These are phyloP conservation scores for Caryocar brasiliense DNA, from an alignment of 441 rosid species.

Conservation along the genomic window DNA sequence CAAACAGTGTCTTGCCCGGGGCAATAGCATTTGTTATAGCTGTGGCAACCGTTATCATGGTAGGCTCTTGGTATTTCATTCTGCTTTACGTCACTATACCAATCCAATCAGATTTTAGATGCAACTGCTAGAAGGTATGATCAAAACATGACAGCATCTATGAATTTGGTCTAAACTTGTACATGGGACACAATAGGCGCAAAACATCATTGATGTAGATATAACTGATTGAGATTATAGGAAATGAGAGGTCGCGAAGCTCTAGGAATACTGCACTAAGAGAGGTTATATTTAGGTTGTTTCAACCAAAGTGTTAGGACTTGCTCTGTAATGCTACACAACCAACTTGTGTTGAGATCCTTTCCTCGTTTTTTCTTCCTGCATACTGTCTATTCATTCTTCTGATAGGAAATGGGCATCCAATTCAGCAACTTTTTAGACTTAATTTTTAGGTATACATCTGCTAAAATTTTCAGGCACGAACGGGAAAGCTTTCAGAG, in stretches of 20 bases:
- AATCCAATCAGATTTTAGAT: background rate
- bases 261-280: too few species aligned
- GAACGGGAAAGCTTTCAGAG: slow-evolving; percentile 60
- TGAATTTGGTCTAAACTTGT: background rate
- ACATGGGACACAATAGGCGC: background rate
- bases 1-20: slow-evolving; percentile 61
- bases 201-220: too few species aligned
- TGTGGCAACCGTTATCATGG: slow-evolving; percentile 60
- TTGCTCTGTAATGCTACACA: too few species aligned
- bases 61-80: slow-evolving; percentile 22
- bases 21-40: slow-evolving; percentile 45
- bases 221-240: too few species aligned
- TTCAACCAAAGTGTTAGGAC: too few species aligned
- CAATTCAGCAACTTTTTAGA: slow-evolving; percentile 10
- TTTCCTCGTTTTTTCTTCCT: too few species aligned
- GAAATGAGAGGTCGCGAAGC: too few species aligned
- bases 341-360: too few species aligned
- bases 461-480: slow-evolving; percentile 58
- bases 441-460: too few species aligned
- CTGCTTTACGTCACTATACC: background rate
- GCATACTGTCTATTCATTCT: background rate
- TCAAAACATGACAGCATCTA: background rate
- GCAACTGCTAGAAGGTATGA: background rate
- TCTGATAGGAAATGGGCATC: background rate
- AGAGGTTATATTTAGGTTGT: too few species aligned